These are phyloP conservation scores for Populus trichocarpa DNA, from an alignment of 441 rosid genomes.

Conservation along the genomic window DNA sequence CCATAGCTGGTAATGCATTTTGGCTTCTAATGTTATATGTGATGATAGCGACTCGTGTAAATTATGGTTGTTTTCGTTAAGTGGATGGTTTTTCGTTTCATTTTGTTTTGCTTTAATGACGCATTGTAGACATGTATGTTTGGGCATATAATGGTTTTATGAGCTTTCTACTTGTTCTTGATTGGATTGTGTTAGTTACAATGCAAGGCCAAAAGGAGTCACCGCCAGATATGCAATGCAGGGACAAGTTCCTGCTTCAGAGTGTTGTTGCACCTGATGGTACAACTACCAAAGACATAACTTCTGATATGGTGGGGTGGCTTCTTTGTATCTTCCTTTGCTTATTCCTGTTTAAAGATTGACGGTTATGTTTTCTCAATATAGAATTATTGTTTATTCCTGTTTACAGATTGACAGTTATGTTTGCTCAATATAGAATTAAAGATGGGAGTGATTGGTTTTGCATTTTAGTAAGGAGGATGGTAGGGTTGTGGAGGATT, in stretches of 20 bases:
- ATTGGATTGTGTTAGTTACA: constrained; percentile 44
- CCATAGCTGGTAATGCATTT: background rate
- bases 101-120: background rate
- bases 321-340: background rate
- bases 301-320: constrained; percentile 56
- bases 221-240: constrained; percentile 69
- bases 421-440: background rate
- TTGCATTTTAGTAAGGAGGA: constrained; percentile 69
- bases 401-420: background rate
- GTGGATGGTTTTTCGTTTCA: background rate
- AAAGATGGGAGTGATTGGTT: background rate
- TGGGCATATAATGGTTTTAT: background rate
- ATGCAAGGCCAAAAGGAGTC: constrained; percentile 87
- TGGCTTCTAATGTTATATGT: background rate
- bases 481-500: constrained; percentile 71
- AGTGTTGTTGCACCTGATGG: constrained; percentile 49
- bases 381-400: background rate
- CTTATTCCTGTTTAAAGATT: background rate
- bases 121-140: background rate
- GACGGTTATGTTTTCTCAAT: background rate
- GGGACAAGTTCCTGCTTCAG: constrained; percentile 73
- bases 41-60: background rate
- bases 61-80: background rate
- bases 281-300: constrained; percentile 52
- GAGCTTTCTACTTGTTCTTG: constrained; percentile 10